Percentiles rank a stretch among this genome's conserved stretches.
phyloP scores from a whole-genome alignment of 352 stramenopile species.

The Pythium apleroticum region DNA sequence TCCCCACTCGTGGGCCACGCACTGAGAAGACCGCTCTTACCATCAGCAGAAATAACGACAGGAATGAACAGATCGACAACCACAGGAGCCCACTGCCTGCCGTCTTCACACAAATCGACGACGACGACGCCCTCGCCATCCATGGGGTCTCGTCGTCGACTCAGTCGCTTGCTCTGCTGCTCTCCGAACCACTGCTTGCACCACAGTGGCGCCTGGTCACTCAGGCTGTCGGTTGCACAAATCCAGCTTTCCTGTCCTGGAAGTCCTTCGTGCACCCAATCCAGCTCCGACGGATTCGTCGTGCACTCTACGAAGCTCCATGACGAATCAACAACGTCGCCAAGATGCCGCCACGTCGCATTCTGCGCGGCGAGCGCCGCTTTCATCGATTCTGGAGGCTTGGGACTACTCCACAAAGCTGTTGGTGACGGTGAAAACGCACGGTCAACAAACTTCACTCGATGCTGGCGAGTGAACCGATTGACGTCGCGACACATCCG shows the following conservation, averaged over 20 bases:
- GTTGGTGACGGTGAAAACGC: slow-evolving; percentile 27
- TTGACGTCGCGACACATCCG: slow-evolving; percentile 38
- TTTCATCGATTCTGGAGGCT: neutral
- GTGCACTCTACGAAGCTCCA: slow-evolving; percentile 12
- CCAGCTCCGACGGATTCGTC: neutral
- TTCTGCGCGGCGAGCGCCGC: neutral
- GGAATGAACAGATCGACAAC: slow-evolving; percentile 52
- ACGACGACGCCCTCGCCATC: neutral
- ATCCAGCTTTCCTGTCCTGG: slow-evolving; percentile 21
- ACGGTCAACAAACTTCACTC: slow-evolving; percentile 40
- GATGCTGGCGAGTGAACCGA: slow-evolving; percentile 30
- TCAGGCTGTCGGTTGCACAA: slow-evolving; percentile 12
- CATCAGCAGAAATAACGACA: slow-evolving; percentile 29
- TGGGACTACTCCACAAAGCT: neutral
- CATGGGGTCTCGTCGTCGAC: neutral
- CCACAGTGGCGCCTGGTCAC: neutral
- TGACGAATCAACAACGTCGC: slow-evolving; percentile 15
- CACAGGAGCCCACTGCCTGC: slow-evolving; percentile 11
- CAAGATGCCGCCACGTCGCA: slow-evolving; percentile 20
- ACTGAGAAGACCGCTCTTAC: neutral
- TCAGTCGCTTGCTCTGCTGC: neutral
- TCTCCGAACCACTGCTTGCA: slow-evolving; percentile 21
- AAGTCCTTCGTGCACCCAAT: neutral
- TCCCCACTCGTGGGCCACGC: slow-evolving; percentile 30
- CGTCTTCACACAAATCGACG: slow-evolving; percentile 7